phyloP scores from a whole-genome alignment of 2,329 filamentous ascomycete genomes.

The Claviceps paspali region DNA sequence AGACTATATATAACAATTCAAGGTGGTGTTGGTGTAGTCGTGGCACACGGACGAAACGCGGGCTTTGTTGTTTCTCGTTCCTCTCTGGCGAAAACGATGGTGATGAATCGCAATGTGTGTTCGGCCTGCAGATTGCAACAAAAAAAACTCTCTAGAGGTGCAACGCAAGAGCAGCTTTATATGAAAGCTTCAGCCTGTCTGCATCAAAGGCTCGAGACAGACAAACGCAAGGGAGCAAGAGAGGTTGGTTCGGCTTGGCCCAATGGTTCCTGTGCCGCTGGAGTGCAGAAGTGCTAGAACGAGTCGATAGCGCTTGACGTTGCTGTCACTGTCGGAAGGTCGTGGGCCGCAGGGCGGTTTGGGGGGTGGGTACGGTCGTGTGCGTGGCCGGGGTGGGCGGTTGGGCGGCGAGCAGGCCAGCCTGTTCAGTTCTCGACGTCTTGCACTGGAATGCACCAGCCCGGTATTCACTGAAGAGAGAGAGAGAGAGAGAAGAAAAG shows the following conservation, averaged over 20 bases:
- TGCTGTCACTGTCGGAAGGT: neutral
- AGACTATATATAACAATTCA: no score
- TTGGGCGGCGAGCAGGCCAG: neutral
- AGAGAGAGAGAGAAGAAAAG: no score
- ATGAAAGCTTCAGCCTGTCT: slow-evolving; percentile 3
- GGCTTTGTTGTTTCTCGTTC: no score
- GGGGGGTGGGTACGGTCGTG: neutral
- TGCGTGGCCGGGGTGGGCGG: slow-evolving; percentile 3
- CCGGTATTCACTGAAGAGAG: neutral
- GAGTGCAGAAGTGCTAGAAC: slow-evolving; percentile 5
- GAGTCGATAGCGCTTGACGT: no score
- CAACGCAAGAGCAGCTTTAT: slow-evolving; percentile 6
- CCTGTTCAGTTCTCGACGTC: neutral
- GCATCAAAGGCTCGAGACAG: slow-evolving; percentile 5
- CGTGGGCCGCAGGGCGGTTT: neutral
- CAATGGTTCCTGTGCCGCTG: slow-evolving; percentile 1
- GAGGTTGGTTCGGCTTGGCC: slow-evolving; percentile 5
- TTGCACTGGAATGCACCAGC: no score
- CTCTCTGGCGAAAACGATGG: neutral
- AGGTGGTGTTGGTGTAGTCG: neutral
- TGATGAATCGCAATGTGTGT: neutral
- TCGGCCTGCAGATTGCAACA: neutral
- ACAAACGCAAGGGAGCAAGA: slow-evolving; percentile 7
- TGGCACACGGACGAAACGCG: no score
- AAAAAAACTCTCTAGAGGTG: no score